Evolutionary conservation across 1,139 yeast genomes (phyloP).

Genomic region (Protomyces inouyei): DNA sequence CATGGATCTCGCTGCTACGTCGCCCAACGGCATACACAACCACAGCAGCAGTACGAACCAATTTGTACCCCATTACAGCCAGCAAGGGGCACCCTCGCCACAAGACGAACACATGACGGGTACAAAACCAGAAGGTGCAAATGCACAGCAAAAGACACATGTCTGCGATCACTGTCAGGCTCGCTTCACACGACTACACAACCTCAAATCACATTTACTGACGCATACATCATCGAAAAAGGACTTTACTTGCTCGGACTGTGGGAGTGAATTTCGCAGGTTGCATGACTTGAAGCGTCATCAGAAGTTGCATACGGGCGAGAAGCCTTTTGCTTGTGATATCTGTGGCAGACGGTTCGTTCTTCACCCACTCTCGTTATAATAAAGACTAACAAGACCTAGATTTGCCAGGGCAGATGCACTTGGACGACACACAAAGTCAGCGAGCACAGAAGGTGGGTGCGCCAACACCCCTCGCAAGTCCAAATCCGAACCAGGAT

Average conservation of each 20-base stretch:
- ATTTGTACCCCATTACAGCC: not conserved
- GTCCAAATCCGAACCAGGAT: constrained; percentile 10
- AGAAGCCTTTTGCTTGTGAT: constrained; percentile 59
- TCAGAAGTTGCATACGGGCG: constrained; percentile 70
- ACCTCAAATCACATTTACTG: constrained; percentile 65
- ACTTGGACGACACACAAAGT: constrained; percentile 57
- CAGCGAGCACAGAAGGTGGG: constrained; percentile 37
- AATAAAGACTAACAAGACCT: not conserved
- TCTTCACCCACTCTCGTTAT: not conserved
- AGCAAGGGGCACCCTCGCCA: not conserved
- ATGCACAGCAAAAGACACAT: constrained; percentile 36
- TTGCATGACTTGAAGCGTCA: constrained; percentile 75
- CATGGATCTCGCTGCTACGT: not conserved
- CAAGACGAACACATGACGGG: not conserved
- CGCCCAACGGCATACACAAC: not conserved
- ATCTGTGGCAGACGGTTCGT: constrained; percentile 51
- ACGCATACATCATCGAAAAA: constrained; percentile 59
- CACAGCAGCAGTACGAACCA: not conserved
- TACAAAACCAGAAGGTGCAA: not conserved
- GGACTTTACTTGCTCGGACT: constrained; percentile 63
- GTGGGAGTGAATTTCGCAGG: constrained; percentile 61
- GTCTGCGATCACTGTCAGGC: constrained; percentile 58
- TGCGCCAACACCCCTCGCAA: constrained; percentile 21
- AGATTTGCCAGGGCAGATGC: constrained; percentile 76
- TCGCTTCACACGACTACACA: constrained; percentile 64